Evolutionary conservation across 2,329 filamentous ascomycete species (phyloP).

Genomic region (Penicillium digitatum): DNA sequence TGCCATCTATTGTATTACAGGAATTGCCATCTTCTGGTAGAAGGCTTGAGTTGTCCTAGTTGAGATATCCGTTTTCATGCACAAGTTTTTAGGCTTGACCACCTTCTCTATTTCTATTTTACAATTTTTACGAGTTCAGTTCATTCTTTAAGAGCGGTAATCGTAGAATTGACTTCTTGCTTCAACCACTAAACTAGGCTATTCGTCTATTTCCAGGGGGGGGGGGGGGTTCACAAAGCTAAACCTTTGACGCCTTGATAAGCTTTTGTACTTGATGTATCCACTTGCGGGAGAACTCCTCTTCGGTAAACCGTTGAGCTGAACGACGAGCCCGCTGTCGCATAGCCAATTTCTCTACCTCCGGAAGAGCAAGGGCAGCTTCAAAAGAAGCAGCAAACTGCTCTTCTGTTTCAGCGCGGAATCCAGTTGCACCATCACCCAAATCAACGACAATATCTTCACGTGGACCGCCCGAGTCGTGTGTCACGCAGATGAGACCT

Average conservation of each 20-base stretch:
- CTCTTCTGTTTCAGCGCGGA: slow-evolving; percentile 71
- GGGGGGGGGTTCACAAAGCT: slow-evolving; percentile 7
- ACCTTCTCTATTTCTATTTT: slow-evolving; percentile 10
- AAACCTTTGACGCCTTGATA: slow-evolving; percentile 44
- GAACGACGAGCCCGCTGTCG: slow-evolving; percentile 71
- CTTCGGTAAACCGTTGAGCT: slow-evolving; percentile 80
- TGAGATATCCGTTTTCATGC: slow-evolving; percentile 9
- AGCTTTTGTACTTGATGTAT: slow-evolving; percentile 68
- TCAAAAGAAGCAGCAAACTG: slow-evolving; percentile 81
- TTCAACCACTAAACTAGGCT: not conserved
- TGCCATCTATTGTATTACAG: not conserved
- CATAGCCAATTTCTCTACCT: slow-evolving; percentile 66
- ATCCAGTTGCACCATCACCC: slow-evolving; percentile 76
- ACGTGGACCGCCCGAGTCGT: slow-evolving; percentile 89
- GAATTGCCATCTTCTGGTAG: not conserved
- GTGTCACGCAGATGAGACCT: slow-evolving; percentile 86
- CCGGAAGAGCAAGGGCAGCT: slow-evolving; percentile 64
- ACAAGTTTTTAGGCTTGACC: slow-evolving; percentile 15
- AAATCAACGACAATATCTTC: slow-evolving; percentile 83
- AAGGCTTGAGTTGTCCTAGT: not conserved
- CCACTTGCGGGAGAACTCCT: slow-evolving; percentile 79
- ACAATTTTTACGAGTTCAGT: slow-evolving; percentile 21
- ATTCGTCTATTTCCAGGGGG: slow-evolving; percentile 11
- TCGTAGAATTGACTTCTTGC: not conserved
- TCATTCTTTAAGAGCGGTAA: not conserved